Percentiles rank a stretch among this genome's conserved stretches.
Conservation (phyloP, 129 eudicot species). For the Lactuca sativa region DNA sequence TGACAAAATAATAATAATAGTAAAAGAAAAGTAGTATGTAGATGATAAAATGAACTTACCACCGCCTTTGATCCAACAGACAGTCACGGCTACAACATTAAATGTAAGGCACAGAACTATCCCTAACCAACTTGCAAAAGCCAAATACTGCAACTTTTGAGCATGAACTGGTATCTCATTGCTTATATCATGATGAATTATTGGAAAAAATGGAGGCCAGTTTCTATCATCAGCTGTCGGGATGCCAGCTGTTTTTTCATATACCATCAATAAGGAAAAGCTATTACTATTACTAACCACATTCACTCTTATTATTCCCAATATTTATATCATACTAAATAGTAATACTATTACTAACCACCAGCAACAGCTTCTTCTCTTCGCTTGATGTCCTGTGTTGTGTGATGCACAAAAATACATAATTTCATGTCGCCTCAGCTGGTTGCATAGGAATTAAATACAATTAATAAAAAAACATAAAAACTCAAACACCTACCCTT, state of each 20-base stretch:
- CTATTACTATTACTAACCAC: not conserved
- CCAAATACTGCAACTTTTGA: conserved; percentile 96
- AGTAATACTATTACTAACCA: conserved; percentile 44
- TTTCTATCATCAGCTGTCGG: conserved; percentile 79
- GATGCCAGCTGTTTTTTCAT: conserved; percentile 57
- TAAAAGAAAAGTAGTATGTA: not conserved
- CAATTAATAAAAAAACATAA: not conserved
- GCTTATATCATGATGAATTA: conserved; percentile 96
- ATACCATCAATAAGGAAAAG: conserved; percentile 4
- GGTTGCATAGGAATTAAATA: too few relatives aligned
- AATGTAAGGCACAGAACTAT: conserved; percentile 82
- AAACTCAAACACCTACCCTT: conserved; percentile 30
- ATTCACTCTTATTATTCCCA: not conserved
- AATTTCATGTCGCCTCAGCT: not conserved
- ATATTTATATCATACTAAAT: too few relatives aligned
- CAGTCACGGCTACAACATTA: conserved; percentile 75
- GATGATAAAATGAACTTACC: conserved; percentile 42
- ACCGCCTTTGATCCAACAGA: conserved; percentile 92
- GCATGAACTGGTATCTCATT: conserved; percentile 99
- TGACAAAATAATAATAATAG: not conserved
- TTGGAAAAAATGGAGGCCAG: conserved; percentile 99
- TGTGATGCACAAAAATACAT: conserved; percentile 19
- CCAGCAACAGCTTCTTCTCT: conserved; percentile 88
- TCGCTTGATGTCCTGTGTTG: conserved; percentile 85
- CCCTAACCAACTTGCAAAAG: conserved; percentile 99